phyloP scores from a whole-genome alignment of 2,329 filamentous ascomycete genomes.

The Drechslera avenae region DNA sequence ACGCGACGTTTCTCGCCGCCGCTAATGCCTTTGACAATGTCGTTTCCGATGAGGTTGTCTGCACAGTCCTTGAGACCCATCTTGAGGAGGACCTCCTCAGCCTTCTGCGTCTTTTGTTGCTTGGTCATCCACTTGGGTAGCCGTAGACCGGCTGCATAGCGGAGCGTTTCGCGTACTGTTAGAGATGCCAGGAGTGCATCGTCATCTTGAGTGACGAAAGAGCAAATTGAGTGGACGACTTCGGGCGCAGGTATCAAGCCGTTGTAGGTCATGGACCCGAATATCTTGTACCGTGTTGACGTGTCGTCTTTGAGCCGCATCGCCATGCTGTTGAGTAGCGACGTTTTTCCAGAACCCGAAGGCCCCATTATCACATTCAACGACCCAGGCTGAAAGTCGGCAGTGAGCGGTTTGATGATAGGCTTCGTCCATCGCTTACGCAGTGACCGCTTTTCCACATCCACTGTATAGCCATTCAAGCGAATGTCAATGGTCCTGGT shows the following conservation, averaged over 20 bases:
- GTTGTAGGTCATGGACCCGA: constrained; percentile 72
- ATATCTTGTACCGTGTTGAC: constrained; percentile 65
- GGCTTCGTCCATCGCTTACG: constrained; percentile 55
- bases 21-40: constrained; percentile 76
- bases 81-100: constrained; percentile 73
- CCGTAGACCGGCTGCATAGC: constrained; percentile 69
- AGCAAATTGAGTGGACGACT: constrained; percentile 73
- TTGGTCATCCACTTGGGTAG: constrained; percentile 73
- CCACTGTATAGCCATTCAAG: constrained; percentile 67
- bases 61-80: constrained; percentile 81
- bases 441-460: constrained; percentile 65
- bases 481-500: constrained; percentile 68
- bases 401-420: constrained; percentile 70
- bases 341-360: constrained; percentile 77
- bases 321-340: constrained; percentile 74
- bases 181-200: constrained; percentile 75
- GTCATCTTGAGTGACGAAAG: constrained; percentile 79
- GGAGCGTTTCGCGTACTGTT: constrained; percentile 75
- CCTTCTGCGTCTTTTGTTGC: constrained; percentile 68
- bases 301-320: constrained; percentile 66
- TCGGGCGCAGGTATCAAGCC: constrained; percentile 68
- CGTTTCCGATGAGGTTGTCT: constrained; percentile 73
- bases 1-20: constrained; percentile 80
- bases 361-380: constrained; percentile 82
- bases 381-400: constrained; percentile 69